Percentiles rank a stretch among this genome's conserved stretches.
Evolutionary conservation across 225 moss, liverwort and hornwort species (phyloP).

Genomic region (Physcomitrium patens): DNA sequence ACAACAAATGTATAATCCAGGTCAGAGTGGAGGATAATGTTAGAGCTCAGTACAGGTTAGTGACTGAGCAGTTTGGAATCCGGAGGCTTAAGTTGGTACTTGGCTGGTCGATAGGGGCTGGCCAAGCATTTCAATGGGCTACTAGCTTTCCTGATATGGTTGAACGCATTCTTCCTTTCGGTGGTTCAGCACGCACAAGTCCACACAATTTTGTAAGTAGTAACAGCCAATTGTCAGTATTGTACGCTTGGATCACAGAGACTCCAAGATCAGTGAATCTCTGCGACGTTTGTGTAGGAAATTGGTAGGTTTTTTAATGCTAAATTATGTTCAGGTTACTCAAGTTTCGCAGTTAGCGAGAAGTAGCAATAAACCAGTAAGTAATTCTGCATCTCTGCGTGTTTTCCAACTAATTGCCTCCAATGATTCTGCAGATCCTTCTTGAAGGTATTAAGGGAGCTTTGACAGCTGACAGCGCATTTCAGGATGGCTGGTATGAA

Average conservation of each 20-base stretch:
- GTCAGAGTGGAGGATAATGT: constrained; percentile 66
- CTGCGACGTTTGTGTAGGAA: not conserved
- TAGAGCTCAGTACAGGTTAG: constrained; percentile 60
- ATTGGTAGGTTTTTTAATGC: not conserved
- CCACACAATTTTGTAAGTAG: constrained; percentile 59
- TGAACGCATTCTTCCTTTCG: constrained; percentile 69
- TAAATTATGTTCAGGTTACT: not conserved
- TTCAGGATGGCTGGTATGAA: constrained; percentile 73
- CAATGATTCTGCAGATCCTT: constrained; percentile 47
- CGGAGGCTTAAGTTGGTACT: constrained; percentile 63
- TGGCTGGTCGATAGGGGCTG: constrained; percentile 68
- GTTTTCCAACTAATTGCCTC: not conserved
- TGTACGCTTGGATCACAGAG: constrained; percentile 8
- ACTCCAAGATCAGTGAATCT: not conserved
- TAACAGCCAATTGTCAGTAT: not conserved
- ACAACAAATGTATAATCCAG: constrained; percentile 31
- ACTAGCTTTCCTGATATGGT: constrained; percentile 72
- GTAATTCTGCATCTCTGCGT: not conserved
- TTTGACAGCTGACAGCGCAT: constrained; percentile 52
- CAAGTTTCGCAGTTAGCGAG: not conserved
- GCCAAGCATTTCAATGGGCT: constrained; percentile 73
- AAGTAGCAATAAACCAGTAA: constrained; percentile 6
- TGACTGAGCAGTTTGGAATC: constrained; percentile 65
- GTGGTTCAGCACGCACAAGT: constrained; percentile 71
- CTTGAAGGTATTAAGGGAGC: constrained; percentile 72